Evolutionary conservation across 2,329 filamentous ascomycete species (phyloP), one percentile per base, ranked within the genome.

Genomic region (Aspergillus tanneri): DNA sequence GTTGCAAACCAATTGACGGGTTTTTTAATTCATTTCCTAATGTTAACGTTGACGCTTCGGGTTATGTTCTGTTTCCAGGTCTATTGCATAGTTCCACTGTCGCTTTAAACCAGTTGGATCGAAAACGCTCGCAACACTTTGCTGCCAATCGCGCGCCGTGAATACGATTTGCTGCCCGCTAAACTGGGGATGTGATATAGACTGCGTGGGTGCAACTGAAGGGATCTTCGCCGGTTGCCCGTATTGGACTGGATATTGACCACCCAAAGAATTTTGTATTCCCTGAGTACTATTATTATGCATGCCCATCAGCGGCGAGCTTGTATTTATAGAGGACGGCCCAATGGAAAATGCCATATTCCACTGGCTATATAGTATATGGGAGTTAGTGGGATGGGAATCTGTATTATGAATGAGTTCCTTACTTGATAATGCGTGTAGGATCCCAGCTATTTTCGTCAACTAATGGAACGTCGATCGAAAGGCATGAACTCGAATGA

Each of bases 331-430:
- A 44, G 59, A 62, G 9, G 72, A 69, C 57, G 74, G 71, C 50
- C 82, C 83, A 69, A 85, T 88, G 77, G 90, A 88, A 74, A 96
- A 97, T 57, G 92, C 91, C 64, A 87, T 85, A 71, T 95, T 91
- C 91, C 92, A 97, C 77, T 96, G 90, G 70, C 91, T 95, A 62
- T 54, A 46, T 7, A 41, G 11, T 43, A 14, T 24, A 39, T 18
- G 8, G 5, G 37, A 9, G 30, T 10, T 23, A 32, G 39, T 30
- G 24, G 14, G 5, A 21, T 24, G 25, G 19, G 18, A n/a, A 36
- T 12, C 19, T 16, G 12, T 5, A 35, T n/a, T 16, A 43, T 18
- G 8, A 41, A 21, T 16, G 22, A 27, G 10, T 39, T 24, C 23
- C 88, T 79, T 81, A 95, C 90, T 92, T 88, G 79, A 95, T 92